Conservation (phyloP, 2,329 filamentous ascomycete species). For the Rasamsonia emersonii region DNA sequence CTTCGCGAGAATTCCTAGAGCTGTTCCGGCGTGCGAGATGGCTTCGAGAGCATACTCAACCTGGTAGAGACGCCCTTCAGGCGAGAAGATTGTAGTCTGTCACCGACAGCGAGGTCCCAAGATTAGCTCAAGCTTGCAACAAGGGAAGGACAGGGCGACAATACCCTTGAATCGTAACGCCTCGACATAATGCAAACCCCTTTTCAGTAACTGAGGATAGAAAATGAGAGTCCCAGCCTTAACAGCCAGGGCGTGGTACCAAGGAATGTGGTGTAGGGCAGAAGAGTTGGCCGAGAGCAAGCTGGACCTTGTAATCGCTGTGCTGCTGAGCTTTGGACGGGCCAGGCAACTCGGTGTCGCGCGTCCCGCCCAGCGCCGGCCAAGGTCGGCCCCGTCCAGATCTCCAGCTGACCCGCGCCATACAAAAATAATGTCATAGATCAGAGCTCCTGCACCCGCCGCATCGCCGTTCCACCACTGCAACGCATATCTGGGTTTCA, state of each 20-base stretch:
- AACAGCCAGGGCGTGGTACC: no score
- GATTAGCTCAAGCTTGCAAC: conserved; percentile 23
- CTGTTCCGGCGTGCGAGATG: conserved; percentile 96
- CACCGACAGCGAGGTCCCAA: conserved; percentile 22
- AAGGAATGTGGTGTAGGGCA: conserved; percentile 8
- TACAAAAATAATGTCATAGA: conserved; percentile 6
- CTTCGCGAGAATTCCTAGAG: conserved; percentile 90
- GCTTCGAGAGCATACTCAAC: conserved; percentile 99
- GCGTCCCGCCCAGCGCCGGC: conserved; percentile 26
- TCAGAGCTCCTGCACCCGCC: conserved; percentile 5
- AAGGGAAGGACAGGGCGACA: conserved; percentile 17
- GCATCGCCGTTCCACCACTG: neutral
- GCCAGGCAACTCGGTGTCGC: conserved; percentile 32
- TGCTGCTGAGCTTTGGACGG: conserved; percentile 24
- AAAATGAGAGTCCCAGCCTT: no score
- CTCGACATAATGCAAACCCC: conserved; percentile 65
- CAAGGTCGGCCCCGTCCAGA: conserved; percentile 31
- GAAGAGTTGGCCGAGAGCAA: conserved; percentile 12
- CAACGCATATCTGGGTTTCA: neutral
- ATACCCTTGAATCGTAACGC: conserved; percentile 93
- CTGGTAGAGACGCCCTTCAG: conserved; percentile 95
- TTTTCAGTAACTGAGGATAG: no score
- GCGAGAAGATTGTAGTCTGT: conserved; percentile 99
- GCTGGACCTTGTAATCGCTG: conserved; percentile 13
- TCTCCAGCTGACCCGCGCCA: conserved; percentile 14